Percentiles rank a stretch among this genome's conserved stretches.
phyloP scores from a whole-genome alignment of 1,284 basidiomycete genomes.

The Ustilago crameri region DNA sequence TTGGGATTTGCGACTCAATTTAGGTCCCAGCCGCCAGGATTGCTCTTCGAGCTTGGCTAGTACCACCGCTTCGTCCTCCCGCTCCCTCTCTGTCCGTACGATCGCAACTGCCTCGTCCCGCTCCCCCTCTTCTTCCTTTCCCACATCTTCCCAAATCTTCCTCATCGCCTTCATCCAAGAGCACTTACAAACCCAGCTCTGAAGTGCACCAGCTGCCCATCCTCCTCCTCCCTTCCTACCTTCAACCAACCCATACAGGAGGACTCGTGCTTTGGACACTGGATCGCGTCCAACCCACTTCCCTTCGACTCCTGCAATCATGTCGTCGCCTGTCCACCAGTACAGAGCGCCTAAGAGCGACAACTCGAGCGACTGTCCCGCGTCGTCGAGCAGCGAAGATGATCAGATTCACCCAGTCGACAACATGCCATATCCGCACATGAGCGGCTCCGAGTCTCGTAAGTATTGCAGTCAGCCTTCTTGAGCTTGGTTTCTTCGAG shows the following conservation, averaged over 20 bases:
- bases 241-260: neutral
- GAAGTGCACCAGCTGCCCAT: constrained; percentile 11
- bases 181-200: constrained; percentile 10
- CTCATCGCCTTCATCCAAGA: constrained; percentile 21
- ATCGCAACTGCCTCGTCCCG: neutral
- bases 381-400: constrained; percentile 27
- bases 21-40: neutral
- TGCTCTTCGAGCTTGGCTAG: neutral
- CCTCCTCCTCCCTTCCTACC: neutral
- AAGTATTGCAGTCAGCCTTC: constrained; percentile 14
- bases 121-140: constrained; percentile 1
- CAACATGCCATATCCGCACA: constrained; percentile 26
- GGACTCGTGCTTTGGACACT: neutral
- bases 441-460: constrained; percentile 25
- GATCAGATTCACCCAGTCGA: constrained; percentile 26
- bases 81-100: neutral
- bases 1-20: neutral
- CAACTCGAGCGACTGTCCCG: constrained; percentile 35
- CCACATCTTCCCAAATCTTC: constrained; percentile 7
- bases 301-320: constrained; percentile 3
- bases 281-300: too few species aligned
- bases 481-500: too few species aligned
- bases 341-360: constrained; percentile 25
- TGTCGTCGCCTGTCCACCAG: constrained; percentile 28
- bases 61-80: neutral